Percentiles rank a stretch among this genome's conserved stretches.
These are phyloP conservation scores for Aspergillus sparsus DNA, from an alignment of 495 filamentous ascomycete species.

Conservation along the genomic window DNA sequence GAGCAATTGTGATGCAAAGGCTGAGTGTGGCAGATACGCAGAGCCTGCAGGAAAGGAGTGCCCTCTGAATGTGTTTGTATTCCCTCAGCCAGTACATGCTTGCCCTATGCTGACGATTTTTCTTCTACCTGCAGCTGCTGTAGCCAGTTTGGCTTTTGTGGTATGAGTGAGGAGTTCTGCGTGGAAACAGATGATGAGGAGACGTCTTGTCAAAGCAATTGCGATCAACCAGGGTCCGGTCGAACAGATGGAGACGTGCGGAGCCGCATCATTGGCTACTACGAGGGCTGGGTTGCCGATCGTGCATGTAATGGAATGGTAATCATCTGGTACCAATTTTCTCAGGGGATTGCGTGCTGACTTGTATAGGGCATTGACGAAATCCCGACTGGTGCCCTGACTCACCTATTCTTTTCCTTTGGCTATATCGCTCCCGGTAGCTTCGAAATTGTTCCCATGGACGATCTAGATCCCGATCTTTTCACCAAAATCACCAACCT, in stretches of 20 bases:
- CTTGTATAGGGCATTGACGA: not conserved
- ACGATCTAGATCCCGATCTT: not conserved
- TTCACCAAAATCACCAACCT: not conserved
- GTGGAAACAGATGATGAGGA: slow-evolving; percentile 6
- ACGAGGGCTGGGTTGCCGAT: slow-evolving; percentile 3
- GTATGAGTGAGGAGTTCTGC: slow-evolving; percentile 49
- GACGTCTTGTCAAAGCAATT: slow-evolving; percentile 14
- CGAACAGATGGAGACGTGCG: not conserved
- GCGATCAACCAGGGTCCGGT: slow-evolving; percentile 10
- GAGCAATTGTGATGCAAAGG: slow-evolving; percentile 34
- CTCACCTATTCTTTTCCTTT: slow-evolving; percentile 9
- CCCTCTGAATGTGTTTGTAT: slow-evolving; percentile 24
- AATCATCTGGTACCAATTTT: too few relatives aligned
- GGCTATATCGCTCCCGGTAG: slow-evolving; percentile 7
- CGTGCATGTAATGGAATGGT: slow-evolving; percentile 1
- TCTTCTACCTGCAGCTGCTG: slow-evolving; percentile 22
- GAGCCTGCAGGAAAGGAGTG: slow-evolving; percentile 21
- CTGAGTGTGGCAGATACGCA: slow-evolving; percentile 32
- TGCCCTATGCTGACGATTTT: too few relatives aligned
- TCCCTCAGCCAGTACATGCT: too few relatives aligned
- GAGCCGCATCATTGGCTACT: slow-evolving; percentile 2
- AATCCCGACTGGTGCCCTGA: slow-evolving; percentile 1
- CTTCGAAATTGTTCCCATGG: not conserved
- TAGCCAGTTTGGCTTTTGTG: slow-evolving; percentile 30
- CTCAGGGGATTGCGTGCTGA: too few relatives aligned